phyloP scores from a whole-genome alignment of 1,284 basidiomycete genomes.

The Heterobasidion annosum region DNA sequence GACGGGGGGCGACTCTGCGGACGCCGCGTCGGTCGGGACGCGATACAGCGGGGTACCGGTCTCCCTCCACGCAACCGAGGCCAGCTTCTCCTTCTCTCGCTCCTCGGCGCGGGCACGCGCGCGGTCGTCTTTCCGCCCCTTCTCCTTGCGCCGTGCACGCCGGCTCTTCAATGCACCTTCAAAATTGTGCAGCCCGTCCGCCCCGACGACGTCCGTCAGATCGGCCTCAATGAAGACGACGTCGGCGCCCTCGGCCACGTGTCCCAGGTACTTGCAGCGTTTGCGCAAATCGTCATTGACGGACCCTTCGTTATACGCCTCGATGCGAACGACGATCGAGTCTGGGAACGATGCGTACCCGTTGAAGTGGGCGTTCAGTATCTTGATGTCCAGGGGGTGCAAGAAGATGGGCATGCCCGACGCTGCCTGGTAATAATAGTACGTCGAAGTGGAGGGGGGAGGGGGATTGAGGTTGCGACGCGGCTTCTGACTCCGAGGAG shows the following conservation, averaged over 20 bases:
- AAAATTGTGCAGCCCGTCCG: constrained; percentile 67
- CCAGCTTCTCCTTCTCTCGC: constrained; percentile 44
- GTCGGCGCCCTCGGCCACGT: constrained; percentile 87
- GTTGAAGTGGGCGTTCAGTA: constrained; percentile 80
- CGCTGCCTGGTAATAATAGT: constrained; percentile 94
- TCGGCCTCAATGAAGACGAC: constrained; percentile 94
- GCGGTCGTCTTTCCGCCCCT: constrained; percentile 74
- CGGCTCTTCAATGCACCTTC: constrained; percentile 73
- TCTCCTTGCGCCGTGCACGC: constrained; percentile 69
- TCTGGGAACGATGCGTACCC: constrained; percentile 84
- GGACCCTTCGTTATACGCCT: constrained; percentile 67
- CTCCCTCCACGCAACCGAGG: constrained; percentile 13
- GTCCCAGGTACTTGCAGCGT: constrained; percentile 92
- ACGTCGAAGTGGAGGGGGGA: constrained; percentile 72
- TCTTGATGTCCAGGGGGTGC: constrained; percentile 93
- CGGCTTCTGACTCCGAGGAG: constrained; percentile 33
- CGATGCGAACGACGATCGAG: constrained; percentile 70
- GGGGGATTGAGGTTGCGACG: constrained; percentile 76
- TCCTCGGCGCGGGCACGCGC: constrained; percentile 77
- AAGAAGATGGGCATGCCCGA: constrained; percentile 90
- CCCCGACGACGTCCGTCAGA: constrained; percentile 66
- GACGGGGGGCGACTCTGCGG: constrained; percentile 11
- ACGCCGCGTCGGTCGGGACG: neutral
- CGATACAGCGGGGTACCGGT: constrained; percentile 8
- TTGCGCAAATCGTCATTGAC: constrained; percentile 90